Evolutionary conservation across 108 stramenopile genomes (phyloP).

Genomic region (Cyclotella atomus): DNA sequence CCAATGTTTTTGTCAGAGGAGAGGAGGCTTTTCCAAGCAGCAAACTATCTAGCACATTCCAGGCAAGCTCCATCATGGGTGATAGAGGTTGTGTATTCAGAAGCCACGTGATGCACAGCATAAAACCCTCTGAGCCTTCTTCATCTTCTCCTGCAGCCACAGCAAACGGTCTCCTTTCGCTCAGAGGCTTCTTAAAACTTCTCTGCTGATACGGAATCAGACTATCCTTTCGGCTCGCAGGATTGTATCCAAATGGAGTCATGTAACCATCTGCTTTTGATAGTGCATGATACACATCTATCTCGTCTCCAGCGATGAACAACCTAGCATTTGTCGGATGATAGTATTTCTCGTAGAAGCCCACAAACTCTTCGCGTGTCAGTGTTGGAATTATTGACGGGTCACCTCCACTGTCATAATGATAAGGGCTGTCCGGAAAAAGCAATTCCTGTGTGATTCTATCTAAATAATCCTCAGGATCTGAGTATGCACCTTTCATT

Average conservation of each 20-base stretch:
- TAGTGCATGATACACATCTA: conserved; percentile 77
- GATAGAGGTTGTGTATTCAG: conserved; percentile 79
- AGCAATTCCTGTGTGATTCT: conserved; percentile 75
- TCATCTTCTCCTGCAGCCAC: conserved; percentile 38
- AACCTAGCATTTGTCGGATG: conserved; percentile 93
- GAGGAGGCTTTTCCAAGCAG: conserved; percentile 77
- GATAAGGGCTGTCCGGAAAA: conserved; percentile 90
- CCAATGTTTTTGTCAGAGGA: conserved; percentile 54
- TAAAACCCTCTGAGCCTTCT: conserved; percentile 44
- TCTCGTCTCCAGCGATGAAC: conserved; percentile 91
- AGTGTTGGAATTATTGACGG: conserved; percentile 84
- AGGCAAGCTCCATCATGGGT: conserved; percentile 72
- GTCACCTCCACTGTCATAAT: conserved; percentile 88
- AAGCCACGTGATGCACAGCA: conserved; percentile 86
- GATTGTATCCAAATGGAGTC: conserved; percentile 58
- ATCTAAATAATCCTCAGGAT: conserved; percentile 78
- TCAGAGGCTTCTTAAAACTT: conserved; percentile 45
- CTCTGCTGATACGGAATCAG: conserved; percentile 48
- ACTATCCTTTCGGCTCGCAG: conserved; percentile 38
- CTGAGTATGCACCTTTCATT: conserved; percentile 92
- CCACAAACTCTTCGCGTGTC: conserved; percentile 80
- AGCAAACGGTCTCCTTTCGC: conserved; percentile 53
- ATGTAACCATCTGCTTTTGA: conserved; percentile 55
- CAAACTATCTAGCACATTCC: conserved; percentile 80
- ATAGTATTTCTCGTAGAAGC: conserved; percentile 89